A percentile compares a stretch with the other conserved stretches of the same genome.
phyloP scores from a whole-genome alignment of 169 alveolate species.

The Eimeria acervulina region DNA sequence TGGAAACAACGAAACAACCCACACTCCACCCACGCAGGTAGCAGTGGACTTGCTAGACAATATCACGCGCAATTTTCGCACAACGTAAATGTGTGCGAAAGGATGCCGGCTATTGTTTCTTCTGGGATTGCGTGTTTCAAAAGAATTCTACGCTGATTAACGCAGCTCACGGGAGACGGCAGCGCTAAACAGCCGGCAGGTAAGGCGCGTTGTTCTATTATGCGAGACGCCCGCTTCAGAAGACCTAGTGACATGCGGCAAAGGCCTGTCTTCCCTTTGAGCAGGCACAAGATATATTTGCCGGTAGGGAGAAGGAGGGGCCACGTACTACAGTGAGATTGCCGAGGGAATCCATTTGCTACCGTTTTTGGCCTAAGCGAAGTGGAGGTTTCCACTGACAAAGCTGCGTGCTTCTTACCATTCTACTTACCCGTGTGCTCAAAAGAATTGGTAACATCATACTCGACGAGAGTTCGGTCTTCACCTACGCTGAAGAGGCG shows the following conservation, averaged over 20 bases:
- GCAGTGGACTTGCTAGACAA: background rate
- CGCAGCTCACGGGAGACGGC: slow-evolving; percentile 45
- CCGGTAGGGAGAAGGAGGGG: background rate
- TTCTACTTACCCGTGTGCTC: slow-evolving; percentile 78
- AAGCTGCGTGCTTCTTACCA: background rate
- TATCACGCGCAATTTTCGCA: background rate
- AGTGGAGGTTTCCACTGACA: background rate
- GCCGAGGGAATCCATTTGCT: background rate
- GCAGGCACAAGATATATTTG: background rate
- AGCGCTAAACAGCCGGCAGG: slow-evolving; percentile 55
- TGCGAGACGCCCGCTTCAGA: slow-evolving; percentile 22
- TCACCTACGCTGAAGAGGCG: slow-evolving; percentile 84
- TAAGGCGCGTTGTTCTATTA: slow-evolving; percentile 53
- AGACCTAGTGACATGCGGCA: slow-evolving; percentile 36
- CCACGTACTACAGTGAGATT: background rate
- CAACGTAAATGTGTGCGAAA: background rate
- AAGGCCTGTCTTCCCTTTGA: background rate
- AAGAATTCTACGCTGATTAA: background rate
- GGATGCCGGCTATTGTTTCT: background rate
- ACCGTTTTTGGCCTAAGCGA: background rate
- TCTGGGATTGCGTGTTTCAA: background rate
- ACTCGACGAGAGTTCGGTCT: slow-evolving; percentile 83
- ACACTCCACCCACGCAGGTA: background rate
- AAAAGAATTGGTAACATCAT: slow-evolving; percentile 74
- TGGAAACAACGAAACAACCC: background rate